Evolutionary conservation across 768 basidiomycete species (phyloP).

Genomic region (Hysterangium stoloniferum): DNA sequence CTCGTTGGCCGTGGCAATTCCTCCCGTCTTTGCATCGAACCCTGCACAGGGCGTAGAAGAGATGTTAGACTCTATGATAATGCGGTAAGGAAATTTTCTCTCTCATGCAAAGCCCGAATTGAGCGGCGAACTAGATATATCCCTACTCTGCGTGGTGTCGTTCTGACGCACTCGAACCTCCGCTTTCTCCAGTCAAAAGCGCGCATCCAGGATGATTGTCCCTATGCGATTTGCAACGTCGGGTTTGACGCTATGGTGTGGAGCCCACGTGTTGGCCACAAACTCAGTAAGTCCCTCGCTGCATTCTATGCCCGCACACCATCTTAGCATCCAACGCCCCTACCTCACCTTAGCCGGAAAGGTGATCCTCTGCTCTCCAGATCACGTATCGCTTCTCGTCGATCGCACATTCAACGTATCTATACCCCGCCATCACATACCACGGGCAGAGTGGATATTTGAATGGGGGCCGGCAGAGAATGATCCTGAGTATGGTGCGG

Average conservation of each 20-base stretch:
- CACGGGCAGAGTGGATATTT: conserved; percentile 71
- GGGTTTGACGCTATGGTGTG: conserved; percentile 82
- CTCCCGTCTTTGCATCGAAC: conserved; percentile 73
- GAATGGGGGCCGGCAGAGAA: conserved; percentile 80
- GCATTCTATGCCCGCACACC: not conserved
- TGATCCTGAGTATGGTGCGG: conserved; percentile 60
- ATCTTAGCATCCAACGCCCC: not conserved
- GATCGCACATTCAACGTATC: conserved; percentile 93
- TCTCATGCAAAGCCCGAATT: not conserved
- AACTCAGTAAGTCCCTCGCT: conserved; percentile 47
- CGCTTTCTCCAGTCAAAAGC: conserved; percentile 58
- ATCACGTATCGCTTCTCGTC: conserved; percentile 84
- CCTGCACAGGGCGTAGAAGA: conserved; percentile 74
- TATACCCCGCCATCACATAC: conserved; percentile 88
- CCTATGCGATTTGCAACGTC: conserved; percentile 69
- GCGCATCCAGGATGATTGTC: conserved; percentile 72
- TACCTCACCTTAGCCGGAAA: conserved; percentile 53
- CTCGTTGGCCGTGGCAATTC: conserved; percentile 64
- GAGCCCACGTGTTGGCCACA: conserved; percentile 79
- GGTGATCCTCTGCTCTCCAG: conserved; percentile 83
- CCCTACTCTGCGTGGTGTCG: conserved; percentile 77
- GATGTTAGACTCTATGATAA: conserved; percentile 89
- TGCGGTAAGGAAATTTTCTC: conserved; percentile 56
- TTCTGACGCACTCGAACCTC: conserved; percentile 79
- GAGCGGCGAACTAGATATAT: conserved; percentile 56